Base-by-base conservation (phyloP, 768 basidiomycete species). In the Chalciporus sphaerocephalus region DNA sequence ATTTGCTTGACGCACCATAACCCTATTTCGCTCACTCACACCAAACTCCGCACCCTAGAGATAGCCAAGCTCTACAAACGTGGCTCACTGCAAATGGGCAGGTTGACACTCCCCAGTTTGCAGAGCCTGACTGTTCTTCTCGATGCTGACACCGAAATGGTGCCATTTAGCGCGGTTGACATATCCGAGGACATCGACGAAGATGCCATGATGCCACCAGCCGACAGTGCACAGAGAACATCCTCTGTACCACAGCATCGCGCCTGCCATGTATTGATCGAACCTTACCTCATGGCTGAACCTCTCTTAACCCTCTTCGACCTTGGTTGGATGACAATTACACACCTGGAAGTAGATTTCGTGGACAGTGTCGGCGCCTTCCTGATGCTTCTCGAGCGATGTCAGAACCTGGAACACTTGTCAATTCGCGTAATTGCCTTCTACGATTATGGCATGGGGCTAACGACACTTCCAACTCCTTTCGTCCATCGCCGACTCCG, bases 81-180 rank as follows among this genome's bases (percentile, higher is more conserved):
- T 4, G 46, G 35, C 10, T 25, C n/a, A 15, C 27, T 58, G 9
- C 15, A n/a, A 32, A 32, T 59, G 3, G 38, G 48, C 20, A 25
- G 36, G 4, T 44, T 59, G 15, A 55, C 48, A 3, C 17, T 59
- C n/a, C 58, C 59, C 1, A 17, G 25, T 11, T 38, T 59, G 24
- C 32, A 28, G 6, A 23, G 34, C 10, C 42, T 59, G 35, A 36
- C 42, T 17, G 35, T 54, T 18, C 20, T 15, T 17, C 34, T 48
- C 44, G 22, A 55, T 16, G 55, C 13, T 15, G 30, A 32, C 2
- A 4, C 4, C 30, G 30, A 15, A 5, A n/a, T 32, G 5, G 13
- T n/a, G 15, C 30, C 30, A 32, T 32, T 32, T 6, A n/a, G 4
- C 30, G 30, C 30, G 30, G 4, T n/a, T 15, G 30, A n/a, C 30